These are phyloP conservation scores for Chamaenerion angustifolium DNA, from an alignment of 345 rosid species.

Conservation along the genomic window DNA sequence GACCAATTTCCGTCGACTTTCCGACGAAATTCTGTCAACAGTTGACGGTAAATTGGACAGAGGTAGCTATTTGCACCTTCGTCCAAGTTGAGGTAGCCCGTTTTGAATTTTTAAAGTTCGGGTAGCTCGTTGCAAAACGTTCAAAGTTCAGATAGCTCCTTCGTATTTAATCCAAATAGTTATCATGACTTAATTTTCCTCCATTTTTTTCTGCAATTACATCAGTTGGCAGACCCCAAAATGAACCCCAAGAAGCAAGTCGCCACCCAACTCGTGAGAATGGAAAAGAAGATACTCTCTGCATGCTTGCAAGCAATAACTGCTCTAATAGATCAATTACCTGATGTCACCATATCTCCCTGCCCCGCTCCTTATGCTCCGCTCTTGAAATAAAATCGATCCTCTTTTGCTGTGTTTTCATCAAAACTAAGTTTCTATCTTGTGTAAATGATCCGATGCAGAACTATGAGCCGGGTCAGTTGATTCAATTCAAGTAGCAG, in stretches of 20 bases:
- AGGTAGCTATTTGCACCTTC: no score
- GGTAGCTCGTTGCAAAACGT: no score
- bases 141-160: no score
- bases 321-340: conserved; percentile 54
- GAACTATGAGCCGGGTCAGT: not conserved
- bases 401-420: conserved; percentile 7
- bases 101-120: no score
- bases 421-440: not conserved
- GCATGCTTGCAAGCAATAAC: conserved; percentile 56
- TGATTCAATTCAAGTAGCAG: no score
- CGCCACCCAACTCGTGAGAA: conserved; percentile 73
- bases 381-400: conserved; percentile 44
- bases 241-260: conserved; percentile 76
- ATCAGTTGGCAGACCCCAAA: conserved; percentile 59
- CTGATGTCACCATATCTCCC: conserved; percentile 63
- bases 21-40: no score
- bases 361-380: conserved; percentile 91
- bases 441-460: not conserved
- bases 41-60: no score
- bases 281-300: conserved; percentile 80
- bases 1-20: no score
- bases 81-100: no score
- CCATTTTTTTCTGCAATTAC: not conserved
- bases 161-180: no score
- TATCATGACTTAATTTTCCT: no score